Base-by-base conservation (phyloP, 495 filamentous ascomycete species). In the Aspergillus steynii region DNA sequence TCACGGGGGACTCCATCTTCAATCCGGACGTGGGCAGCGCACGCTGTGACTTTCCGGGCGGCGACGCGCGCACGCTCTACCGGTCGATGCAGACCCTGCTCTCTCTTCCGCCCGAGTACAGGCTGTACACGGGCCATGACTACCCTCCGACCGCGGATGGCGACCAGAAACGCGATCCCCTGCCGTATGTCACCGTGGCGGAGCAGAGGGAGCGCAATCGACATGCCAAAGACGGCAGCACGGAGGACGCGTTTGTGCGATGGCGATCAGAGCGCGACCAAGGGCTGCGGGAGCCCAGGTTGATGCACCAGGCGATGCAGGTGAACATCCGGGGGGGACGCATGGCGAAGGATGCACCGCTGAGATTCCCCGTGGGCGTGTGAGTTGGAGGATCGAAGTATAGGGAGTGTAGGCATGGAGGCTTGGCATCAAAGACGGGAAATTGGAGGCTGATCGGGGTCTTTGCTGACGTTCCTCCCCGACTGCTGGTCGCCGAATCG, bases 1-100 rank as follows among this genome's bases (percentile, higher is more conserved):
- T 86, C 66, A 76, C 69, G 45, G 83, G 83, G 27, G 83, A 86
- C 64, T 80, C 77, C 3, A 67, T 86, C 56, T 84, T 86, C 71
- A 74, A 84, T 55, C 68, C 76, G 3, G 83, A 86, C 65, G 65
- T 86, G 42, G 83, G 80, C 26, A 79, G 76, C 26, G 82, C 81
- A 0, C 74, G 83, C 5, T 82, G 80, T 58, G 83, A 86, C 56
- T 85, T 86, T 59, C 82, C 83, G 2, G 78, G 78, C 42, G 82
- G 83, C 45, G 67, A 70, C 53, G 73, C 79, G 0, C 59, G 60
- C 10, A 63, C 32, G 1, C 70, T 85, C 2, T 86, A 58, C 53
- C 48, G 59, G 14, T 84, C 83, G 0, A 74, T 66, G 34, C 64
- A 68, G 27, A 76, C 64, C 26, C 76, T 86, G 15, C 70, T 86